Evolutionary conservation across 192 early-diverging fungal genomes (phyloP).

Genomic region (Coemansia sp.): DNA sequence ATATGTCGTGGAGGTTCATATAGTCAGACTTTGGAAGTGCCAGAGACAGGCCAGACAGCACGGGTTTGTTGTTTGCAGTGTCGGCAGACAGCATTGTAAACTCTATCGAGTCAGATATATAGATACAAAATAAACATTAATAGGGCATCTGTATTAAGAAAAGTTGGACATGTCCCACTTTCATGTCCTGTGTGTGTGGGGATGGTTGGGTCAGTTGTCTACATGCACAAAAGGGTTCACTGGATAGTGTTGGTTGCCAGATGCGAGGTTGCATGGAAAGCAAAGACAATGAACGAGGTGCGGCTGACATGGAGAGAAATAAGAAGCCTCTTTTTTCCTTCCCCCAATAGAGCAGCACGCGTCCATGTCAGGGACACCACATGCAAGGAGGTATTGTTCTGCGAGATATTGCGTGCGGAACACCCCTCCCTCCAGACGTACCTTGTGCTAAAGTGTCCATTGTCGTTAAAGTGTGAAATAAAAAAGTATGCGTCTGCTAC

Average conservation of each 20-base stretch:
- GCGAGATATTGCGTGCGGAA: slow-evolving; percentile 6
- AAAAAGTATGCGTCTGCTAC: background rate
- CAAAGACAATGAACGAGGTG: background rate
- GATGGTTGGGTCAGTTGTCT: background rate
- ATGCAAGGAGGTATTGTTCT: slow-evolving; percentile 4
- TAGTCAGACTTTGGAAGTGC: slow-evolving; percentile 33
- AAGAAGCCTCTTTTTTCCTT: background rate
- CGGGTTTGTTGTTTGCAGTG: background rate
- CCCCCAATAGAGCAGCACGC: background rate
- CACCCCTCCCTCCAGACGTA: background rate
- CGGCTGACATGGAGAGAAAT: background rate
- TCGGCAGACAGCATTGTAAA: slow-evolving; percentile 9
- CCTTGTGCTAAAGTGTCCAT: slow-evolving; percentile 9
- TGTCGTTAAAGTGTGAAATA: background rate
- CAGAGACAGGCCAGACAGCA: slow-evolving; percentile 13
- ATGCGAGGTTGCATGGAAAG: background rate
- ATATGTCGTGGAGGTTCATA: slow-evolving; percentile 33
- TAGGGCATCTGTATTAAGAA: background rate
- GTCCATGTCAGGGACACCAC: background rate
- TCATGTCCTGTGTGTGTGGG: background rate
- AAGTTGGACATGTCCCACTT: background rate
- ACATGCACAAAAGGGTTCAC: background rate
- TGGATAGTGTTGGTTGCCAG: background rate
- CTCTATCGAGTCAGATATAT: slow-evolving; percentile 5
- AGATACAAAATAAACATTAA: background rate